Base-by-base conservation (phyloP, 2,329 filamentous ascomycete species). In the Trichoderma semiorbis region DNA sequence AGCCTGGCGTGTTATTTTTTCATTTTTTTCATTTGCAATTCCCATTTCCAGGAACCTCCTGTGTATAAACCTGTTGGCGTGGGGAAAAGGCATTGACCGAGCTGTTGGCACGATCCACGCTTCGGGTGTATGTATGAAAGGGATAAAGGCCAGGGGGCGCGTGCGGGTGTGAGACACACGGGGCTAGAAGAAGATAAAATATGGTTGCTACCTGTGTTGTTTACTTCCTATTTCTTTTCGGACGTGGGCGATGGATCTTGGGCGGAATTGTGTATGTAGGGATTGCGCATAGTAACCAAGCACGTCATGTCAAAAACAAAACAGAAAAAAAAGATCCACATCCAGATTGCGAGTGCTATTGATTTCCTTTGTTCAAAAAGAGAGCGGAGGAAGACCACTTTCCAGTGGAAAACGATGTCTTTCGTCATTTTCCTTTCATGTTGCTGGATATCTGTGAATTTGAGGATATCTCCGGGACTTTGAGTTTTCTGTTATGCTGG, bases 241-340 rank as follows among this genome's bases (percentile, higher is more conserved):
- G 71, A 75, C 73, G 73, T 62, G 66, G 73, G 73, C 66, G 61
- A 75, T 74, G 74, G 71, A 73, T 67, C 68, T 67, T 69, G 63
- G 66, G 62, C 60, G 76, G 73, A 72, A 63, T 70, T 78, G 78
- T 78, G 78, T 79, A 79, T 77, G 77, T 78, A 79, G 73, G 76
- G 75, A 77, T 77, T 77, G 75, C 74, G 74, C 71, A 76, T 78
- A 77, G 77, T 78, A 77, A 76, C 77, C 72, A 76, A 77, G 73
- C 70, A 78, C 74, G 75, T 73, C 74, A 77, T 67, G 50, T 73
- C 68, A n/a, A 66, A 66, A 65, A 57, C 36, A 21, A 57, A 63
- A 39, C 32, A 30, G 4, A 39, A 36, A 36, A 36, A 43, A 43
- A 43, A 43, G 39, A 43, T 43, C 39, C 28, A 61, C 55, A 60